These are phyloP conservation scores for Mayamaea pseudoterrestris DNA, from an alignment of 108 stramenopile genomes.

Conservation along the genomic window DNA sequence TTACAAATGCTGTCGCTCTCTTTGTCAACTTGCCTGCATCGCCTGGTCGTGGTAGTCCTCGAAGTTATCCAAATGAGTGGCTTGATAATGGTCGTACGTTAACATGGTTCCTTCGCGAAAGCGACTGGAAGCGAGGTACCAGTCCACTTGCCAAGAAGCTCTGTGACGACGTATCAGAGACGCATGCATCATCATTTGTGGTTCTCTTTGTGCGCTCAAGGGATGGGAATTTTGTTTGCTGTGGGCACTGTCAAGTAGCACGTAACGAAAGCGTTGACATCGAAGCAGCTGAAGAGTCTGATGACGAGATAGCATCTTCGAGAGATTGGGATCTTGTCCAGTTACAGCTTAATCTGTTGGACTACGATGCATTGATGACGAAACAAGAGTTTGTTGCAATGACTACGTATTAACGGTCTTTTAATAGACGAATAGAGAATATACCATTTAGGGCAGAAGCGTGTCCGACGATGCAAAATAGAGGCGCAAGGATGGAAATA, in stretches of 20 bases:
- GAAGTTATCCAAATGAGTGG: constrained; percentile 29
- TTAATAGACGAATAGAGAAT: too few species aligned
- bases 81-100: constrained; percentile 17
- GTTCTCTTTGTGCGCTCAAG: constrained; percentile 17
- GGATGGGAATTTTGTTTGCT: constrained; percentile 18
- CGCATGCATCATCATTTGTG: neutral
- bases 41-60: constrained; percentile 6
- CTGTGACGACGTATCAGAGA: neutral
- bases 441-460: too few species aligned
- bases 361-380: too few species aligned
- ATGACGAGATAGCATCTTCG: too few species aligned
- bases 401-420: too few species aligned
- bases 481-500: too few species aligned
- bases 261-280: too few species aligned
- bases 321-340: too few species aligned
- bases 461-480: too few species aligned
- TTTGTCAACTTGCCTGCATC: constrained; percentile 21
- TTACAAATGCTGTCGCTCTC: constrained; percentile 14
- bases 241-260: constrained; percentile 16
- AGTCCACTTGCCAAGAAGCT: constrained; percentile 8
- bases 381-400: too few species aligned
- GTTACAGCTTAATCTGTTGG: too few species aligned
- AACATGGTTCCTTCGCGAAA: constrained; percentile 22
- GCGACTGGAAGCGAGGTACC: constrained; percentile 18
- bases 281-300: too few species aligned